Conservation (phyloP, 1,284 basidiomycete genomes). For the Sporisorium graminicola region DNA sequence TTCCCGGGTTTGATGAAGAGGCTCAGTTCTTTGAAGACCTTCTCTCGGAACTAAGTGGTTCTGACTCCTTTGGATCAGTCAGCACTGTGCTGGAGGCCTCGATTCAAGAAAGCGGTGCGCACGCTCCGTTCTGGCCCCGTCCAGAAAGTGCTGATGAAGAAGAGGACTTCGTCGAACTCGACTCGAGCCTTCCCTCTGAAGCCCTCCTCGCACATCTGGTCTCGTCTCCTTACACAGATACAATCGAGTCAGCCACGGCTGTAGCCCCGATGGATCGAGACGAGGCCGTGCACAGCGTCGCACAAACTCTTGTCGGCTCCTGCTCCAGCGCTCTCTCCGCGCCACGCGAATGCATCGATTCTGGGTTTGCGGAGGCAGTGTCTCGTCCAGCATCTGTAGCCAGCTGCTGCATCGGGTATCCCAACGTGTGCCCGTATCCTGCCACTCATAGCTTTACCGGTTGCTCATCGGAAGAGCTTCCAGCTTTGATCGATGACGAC, state of each 20-base stretch:
- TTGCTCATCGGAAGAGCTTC: conserved; percentile 45
- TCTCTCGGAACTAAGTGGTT: conserved; percentile 36
- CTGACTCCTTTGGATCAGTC: conserved; percentile 3
- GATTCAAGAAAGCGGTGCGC: too few relatives aligned
- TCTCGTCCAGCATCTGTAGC: conserved; percentile 28
- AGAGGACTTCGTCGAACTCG: conserved; percentile 42
- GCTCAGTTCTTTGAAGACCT: conserved; percentile 52
- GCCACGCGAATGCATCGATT: conserved; percentile 12
- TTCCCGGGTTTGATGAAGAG: conserved; percentile 24
- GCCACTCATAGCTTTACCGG: conserved; percentile 13
- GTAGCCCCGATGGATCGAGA: neutral
- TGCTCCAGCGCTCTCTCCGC: conserved; percentile 15
- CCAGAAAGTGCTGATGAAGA: neutral
- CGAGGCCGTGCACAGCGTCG: neutral
- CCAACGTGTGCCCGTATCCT: conserved; percentile 49
- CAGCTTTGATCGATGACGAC: conserved; percentile 44
- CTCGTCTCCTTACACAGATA: neutral
- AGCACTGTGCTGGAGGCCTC: conserved; percentile 1
- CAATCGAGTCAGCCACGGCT: neutral
- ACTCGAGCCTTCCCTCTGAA: conserved; percentile 2
- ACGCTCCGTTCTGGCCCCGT: neutral
- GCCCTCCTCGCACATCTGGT: neutral
- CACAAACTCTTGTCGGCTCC: conserved; percentile 12
- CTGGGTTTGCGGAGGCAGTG: conserved; percentile 36
- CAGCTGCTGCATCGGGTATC: conserved; percentile 43